Conservation (phyloP, 1,284 basidiomycete species). For the Agroathelia rolfsii region DNA sequence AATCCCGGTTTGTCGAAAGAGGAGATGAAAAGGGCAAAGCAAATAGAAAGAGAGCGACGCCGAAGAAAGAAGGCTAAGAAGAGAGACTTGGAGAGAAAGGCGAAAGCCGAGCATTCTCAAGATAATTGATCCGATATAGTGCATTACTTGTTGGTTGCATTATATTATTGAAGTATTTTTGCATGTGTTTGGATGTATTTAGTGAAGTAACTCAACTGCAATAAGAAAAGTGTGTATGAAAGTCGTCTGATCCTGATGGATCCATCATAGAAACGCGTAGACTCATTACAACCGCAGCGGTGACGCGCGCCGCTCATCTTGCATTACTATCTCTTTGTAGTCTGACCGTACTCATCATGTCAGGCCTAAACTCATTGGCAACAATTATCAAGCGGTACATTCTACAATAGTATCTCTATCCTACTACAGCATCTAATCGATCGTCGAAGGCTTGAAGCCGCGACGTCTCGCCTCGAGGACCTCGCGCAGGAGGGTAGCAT, state of each 20-base stretch:
- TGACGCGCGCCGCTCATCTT: no score
- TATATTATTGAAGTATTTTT: no score
- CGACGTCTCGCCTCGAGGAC: conserved; percentile 91
- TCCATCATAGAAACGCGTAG: no score
- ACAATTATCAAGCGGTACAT: conserved; percentile 78
- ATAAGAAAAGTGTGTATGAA: no score
- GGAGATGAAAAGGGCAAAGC: conserved; percentile 53
- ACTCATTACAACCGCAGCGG: no score
- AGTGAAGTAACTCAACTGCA: no score
- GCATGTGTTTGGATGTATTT: no score
- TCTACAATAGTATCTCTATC: conserved; percentile 10
- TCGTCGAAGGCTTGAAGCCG: conserved; percentile 90
- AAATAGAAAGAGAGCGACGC: conserved; percentile 61
- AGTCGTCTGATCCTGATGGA: no score
- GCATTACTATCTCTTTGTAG: no score
- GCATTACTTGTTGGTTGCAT: no score
- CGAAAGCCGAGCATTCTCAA: conserved; percentile 13
- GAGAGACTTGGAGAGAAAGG: conserved; percentile 31
- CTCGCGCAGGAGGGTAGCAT: conserved; percentile 57
- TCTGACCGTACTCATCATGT: conserved; percentile 21
- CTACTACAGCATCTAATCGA: no score
- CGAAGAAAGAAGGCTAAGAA: conserved; percentile 63
- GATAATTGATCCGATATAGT: no score
- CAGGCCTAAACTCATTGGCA: conserved; percentile 53
- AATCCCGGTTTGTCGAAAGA: conserved; percentile 72